These are phyloP conservation scores for Botrytis aclada DNA, from an alignment of 2,329 filamentous ascomycete species.

Conservation along the genomic window DNA sequence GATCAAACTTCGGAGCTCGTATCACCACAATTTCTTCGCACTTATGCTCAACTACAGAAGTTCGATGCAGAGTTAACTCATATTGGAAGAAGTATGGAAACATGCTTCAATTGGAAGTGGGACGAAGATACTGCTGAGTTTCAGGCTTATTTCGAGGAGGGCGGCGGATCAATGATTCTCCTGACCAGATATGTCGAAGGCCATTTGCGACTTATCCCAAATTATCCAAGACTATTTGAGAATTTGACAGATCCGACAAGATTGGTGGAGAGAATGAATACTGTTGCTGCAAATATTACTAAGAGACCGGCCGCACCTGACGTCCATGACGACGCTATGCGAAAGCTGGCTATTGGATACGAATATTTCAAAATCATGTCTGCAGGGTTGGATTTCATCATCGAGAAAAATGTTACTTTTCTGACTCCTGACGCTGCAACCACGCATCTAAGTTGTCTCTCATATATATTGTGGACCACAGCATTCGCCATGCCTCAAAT, in stretches of 20 bases:
- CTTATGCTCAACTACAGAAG: constrained; percentile 42
- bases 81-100: constrained; percentile 38
- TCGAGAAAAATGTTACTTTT: constrained; percentile 55
- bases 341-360: constrained; percentile 43
- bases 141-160: constrained; percentile 32
- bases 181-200: constrained; percentile 45
- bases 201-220: constrained; percentile 43
- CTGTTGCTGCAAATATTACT: constrained; percentile 26
- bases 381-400: constrained; percentile 44
- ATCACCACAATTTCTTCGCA: constrained; percentile 47
- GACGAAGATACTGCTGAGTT: constrained; percentile 32
- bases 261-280: constrained; percentile 28
- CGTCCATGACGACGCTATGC: constrained; percentile 33
- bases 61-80: constrained; percentile 37
- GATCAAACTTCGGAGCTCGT: constrained; percentile 42
- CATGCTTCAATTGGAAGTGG: constrained; percentile 43
- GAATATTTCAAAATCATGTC: constrained; percentile 46
- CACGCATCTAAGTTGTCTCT: constrained; percentile 42
- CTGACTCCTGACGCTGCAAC: constrained; percentile 48
- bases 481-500: constrained; percentile 35
- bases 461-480: constrained; percentile 45
- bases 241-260: constrained; percentile 32
- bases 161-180: constrained; percentile 44
- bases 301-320: constrained; percentile 22
- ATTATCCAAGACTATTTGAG: constrained; percentile 46